Evolutionary conservation across 176 grass and related monocot genomes (phyloP).

Genomic region (Puccinellia tenuiflora): DNA sequence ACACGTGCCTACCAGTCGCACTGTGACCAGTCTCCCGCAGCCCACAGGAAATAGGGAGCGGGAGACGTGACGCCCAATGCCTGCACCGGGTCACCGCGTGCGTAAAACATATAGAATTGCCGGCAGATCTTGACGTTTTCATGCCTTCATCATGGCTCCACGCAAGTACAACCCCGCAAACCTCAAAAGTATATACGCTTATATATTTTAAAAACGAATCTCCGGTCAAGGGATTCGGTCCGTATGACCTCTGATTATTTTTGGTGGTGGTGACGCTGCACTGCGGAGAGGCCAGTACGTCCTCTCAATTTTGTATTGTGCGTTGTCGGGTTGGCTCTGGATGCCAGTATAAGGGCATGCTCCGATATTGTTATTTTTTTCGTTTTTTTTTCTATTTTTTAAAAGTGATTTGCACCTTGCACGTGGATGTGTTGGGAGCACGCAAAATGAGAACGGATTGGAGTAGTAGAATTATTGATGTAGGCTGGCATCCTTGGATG

Average conservation of each 20-base stretch:
- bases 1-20: neutral
- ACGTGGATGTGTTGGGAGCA: neutral
- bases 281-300: neutral
- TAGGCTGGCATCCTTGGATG: neutral
- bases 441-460: neutral
- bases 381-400: neutral
- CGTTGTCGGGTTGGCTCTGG: neutral
- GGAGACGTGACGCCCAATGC: constrained; percentile 5
- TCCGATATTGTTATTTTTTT: neutral
- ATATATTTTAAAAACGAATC: neutral
- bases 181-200: neutral
- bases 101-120: neutral
- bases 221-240: constrained; percentile 15
- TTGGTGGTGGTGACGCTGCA: neutral
- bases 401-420: neutral
- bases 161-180: neutral
- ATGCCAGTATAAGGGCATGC: neutral
- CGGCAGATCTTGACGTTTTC: neutral
- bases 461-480: neutral
- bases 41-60: neutral
- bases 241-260: constrained; percentile 29
- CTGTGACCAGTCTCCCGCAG: neutral
- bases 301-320: neutral
- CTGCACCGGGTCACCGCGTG: neutral
- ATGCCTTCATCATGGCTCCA: neutral